Conservation (phyloP, 2,329 filamentous ascomycete genomes). For the Diaporthe nobilis region DNA sequence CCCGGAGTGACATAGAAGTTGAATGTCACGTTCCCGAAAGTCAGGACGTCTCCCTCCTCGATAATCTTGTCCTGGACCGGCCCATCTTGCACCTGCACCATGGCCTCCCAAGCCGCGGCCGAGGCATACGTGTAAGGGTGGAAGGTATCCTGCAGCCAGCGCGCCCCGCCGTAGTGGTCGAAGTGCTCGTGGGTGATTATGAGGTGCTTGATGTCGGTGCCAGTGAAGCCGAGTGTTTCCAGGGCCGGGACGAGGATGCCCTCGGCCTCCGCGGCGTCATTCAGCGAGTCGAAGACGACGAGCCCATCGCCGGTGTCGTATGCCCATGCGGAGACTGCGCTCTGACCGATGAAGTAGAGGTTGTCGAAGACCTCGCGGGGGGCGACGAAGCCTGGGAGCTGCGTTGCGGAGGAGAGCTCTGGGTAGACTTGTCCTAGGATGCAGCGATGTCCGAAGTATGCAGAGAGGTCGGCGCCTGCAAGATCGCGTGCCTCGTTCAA, state of each 20-base stretch:
- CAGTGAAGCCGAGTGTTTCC: constrained; percentile 37
- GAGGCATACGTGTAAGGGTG: constrained; percentile 22
- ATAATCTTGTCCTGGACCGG: constrained; percentile 1
- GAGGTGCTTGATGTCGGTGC: constrained; percentile 48
- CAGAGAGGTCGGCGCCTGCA: not conserved
- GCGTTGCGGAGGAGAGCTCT: not conserved
- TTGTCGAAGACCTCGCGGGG: constrained; percentile 11
- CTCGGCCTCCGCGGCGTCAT: constrained; percentile 37
- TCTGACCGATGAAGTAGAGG: constrained; percentile 15
- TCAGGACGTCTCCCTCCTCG: not conserved
- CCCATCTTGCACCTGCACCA: not conserved
- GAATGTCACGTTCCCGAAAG: constrained; percentile 1
- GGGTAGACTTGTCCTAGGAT: not conserved
- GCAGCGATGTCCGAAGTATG: constrained; percentile 16
- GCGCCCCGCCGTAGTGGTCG: constrained; percentile 48
- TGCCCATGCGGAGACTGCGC: constrained; percentile 46
- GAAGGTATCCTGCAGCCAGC: constrained; percentile 47
- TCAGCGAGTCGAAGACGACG: constrained; percentile 46
- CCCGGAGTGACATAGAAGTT: constrained; percentile 13
- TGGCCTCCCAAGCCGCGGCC: not conserved
- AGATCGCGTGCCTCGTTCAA: constrained; percentile 14
- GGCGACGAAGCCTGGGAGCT: constrained; percentile 4
- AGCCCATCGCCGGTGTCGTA: constrained; percentile 48
- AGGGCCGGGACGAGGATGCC: not conserved
- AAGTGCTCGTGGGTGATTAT: constrained; percentile 49